Evolutionary conservation across 768 basidiomycete genomes (phyloP).

Genomic region (Tremella mesenterica): DNA sequence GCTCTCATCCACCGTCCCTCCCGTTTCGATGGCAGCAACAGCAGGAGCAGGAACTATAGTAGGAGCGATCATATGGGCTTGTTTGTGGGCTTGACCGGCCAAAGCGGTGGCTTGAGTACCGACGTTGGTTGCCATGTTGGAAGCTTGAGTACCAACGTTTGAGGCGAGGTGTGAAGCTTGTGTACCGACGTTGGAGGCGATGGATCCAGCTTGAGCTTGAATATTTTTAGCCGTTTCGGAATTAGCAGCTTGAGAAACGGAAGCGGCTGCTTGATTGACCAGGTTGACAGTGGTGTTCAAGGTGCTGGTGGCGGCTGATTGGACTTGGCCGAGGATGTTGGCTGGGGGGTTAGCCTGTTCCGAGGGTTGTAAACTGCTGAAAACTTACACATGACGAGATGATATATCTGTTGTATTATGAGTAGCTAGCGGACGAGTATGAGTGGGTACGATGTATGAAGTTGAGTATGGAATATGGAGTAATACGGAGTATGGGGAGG

Average conservation of each 20-base stretch:
- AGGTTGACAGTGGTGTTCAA: slow-evolving; percentile 20
- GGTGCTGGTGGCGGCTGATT: slow-evolving; percentile 21
- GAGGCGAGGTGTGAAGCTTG: slow-evolving; percentile 22
- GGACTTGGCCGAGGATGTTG: slow-evolving; percentile 41
- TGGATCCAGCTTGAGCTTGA: slow-evolving; percentile 8
- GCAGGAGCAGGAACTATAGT: slow-evolving; percentile 34
- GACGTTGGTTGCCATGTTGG: slow-evolving; percentile 11
- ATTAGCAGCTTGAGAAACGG: slow-evolving; percentile 33
- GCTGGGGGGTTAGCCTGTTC: slow-evolving; percentile 9
- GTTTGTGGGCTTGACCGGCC: slow-evolving; percentile 37
- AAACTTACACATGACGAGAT: not conserved
- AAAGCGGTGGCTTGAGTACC: slow-evolving; percentile 17
- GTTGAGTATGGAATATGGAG: no score
- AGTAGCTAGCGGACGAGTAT: no score
- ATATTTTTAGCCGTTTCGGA: slow-evolving; percentile 24
- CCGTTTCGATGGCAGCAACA: no score
- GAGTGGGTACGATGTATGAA: no score
- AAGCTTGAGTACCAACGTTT: slow-evolving; percentile 21
- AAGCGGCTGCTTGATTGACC: slow-evolving; percentile 19
- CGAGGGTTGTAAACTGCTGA: not conserved
- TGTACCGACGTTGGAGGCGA: not conserved
- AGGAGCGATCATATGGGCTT: slow-evolving; percentile 34
- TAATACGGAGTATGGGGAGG: no score
- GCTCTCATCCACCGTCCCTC: slow-evolving; percentile 27
- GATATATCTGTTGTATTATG: no score